Conservation (phyloP, 75 land plant species). For the Picea glauca region DNA sequence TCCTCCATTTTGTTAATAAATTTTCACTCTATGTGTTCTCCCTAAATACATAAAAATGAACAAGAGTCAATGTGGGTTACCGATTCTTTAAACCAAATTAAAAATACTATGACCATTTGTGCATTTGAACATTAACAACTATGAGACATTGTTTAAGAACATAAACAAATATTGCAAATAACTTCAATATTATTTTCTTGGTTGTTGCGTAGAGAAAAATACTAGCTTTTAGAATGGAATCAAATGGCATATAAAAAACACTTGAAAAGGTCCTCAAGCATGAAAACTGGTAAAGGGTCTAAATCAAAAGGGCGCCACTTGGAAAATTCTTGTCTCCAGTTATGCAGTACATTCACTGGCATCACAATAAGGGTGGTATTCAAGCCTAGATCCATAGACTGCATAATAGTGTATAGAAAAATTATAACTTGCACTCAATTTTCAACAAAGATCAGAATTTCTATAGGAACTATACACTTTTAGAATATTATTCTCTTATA, state of each 20-base stretch:
- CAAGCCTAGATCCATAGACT: conserved; percentile 64
- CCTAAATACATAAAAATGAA: conserved; percentile 30
- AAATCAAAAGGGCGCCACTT: conserved; percentile 84
- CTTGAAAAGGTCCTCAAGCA: conserved; percentile 92
- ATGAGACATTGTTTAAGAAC: neutral
- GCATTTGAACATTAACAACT: neutral
- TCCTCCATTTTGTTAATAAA: conserved; percentile 69
- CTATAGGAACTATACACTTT: too few relatives aligned
- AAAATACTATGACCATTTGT: neutral
- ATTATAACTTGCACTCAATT: conserved; percentile 80
- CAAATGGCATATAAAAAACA: conserved; percentile 11
- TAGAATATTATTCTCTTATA: too few relatives aligned
- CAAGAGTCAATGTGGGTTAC: neutral
- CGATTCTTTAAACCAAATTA: neutral
- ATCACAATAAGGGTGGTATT: conserved; percentile 84
- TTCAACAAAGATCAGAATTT: neutral
- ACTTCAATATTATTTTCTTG: neutral
- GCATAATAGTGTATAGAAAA: conserved; percentile 86
- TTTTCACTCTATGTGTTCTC: conserved; percentile 52
- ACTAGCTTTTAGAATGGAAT: neutral
- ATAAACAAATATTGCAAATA: neutral
- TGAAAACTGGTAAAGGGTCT: conserved; percentile 66
- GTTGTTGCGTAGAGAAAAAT: neutral
- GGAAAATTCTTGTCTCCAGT: conserved; percentile 86
- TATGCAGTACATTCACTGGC: conserved; percentile 96